Conservation (phyloP, 2,329 filamentous ascomycete genomes). For the Cladosporium sp. region DNA sequence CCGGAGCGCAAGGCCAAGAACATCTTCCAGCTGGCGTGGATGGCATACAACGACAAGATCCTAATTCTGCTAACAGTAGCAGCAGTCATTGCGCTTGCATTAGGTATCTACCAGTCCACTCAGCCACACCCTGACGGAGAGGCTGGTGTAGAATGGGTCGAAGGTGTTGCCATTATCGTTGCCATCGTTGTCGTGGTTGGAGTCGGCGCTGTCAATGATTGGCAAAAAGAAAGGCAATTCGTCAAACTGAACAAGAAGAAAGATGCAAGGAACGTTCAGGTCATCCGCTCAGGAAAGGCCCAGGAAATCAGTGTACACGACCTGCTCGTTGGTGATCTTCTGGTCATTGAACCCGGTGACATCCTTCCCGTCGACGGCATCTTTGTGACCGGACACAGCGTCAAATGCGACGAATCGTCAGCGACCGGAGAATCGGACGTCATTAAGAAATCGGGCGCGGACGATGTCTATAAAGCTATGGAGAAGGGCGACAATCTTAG, state of each 20-base stretch:
- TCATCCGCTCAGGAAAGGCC: constrained; percentile 71
- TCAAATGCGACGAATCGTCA: constrained; percentile 73
- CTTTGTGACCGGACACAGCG: constrained; percentile 66
- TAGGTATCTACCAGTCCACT: constrained; percentile 67
- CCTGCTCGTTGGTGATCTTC: constrained; percentile 70
- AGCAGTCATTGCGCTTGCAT: constrained; percentile 70
- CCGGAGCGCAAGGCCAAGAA: constrained; percentile 70
- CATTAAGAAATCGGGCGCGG: constrained; percentile 65
- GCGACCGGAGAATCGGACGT: constrained; percentile 75
- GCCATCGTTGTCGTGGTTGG: constrained; percentile 75
- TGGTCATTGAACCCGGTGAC: constrained; percentile 72
- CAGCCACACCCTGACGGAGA: constrained; percentile 54
- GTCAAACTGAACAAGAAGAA: constrained; percentile 80
- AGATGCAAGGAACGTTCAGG: constrained; percentile 71
- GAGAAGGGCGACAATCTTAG: constrained; percentile 61
- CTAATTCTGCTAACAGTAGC: constrained; percentile 70
- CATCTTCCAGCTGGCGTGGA: constrained; percentile 72
- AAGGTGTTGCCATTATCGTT: constrained; percentile 76
- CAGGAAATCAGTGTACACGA: constrained; percentile 70
- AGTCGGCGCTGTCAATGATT: constrained; percentile 77
- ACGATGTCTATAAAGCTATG: constrained; percentile 66
- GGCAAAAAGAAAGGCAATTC: constrained; percentile 79
- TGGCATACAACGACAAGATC: constrained; percentile 80
- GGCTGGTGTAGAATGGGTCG: constrained; percentile 73
- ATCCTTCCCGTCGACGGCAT: constrained; percentile 72